Percentiles rank a stretch among this genome's conserved stretches.
phyloP scores from a whole-genome alignment of 257 asterid genomes.

The Mitragyna speciosa region DNA sequence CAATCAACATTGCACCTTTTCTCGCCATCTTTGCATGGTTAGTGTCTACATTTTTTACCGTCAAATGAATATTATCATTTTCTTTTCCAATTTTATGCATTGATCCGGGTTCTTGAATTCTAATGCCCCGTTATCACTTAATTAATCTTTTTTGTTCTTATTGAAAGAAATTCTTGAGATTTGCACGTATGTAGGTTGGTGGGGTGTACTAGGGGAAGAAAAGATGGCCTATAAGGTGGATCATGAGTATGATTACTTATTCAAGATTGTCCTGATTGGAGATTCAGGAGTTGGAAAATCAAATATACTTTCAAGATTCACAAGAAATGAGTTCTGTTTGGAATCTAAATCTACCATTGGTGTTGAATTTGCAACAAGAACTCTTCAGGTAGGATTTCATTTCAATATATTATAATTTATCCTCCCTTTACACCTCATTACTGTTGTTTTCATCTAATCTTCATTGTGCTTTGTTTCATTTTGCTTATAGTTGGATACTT shows the following conservation, averaged over 20 bases:
- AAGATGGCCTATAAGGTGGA: slow-evolving; percentile 48
- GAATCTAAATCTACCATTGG: slow-evolving; percentile 61
- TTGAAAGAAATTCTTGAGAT: neutral
- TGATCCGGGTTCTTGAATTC: slow-evolving; percentile 10
- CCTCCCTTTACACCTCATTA: neutral
- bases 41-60: neutral
- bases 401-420: neutral
- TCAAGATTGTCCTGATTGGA: slow-evolving; percentile 48
- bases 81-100: neutral
- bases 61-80: too few species aligned
- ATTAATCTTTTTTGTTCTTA: neutral
- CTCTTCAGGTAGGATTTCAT: slow-evolving; percentile 42
- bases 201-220: slow-evolving; percentile 15
- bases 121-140: too few species aligned
- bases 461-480: neutral
- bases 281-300: slow-evolving; percentile 56
- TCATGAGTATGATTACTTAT: slow-evolving; percentile 44
- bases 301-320: slow-evolving; percentile 47
- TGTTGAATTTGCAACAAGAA: slow-evolving; percentile 54
- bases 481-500: neutral
- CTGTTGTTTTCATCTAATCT: neutral
- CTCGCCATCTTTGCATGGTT: slow-evolving; percentile 10
- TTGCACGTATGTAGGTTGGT: slow-evolving; percentile 17
- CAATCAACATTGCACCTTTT: neutral
- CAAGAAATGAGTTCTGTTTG: slow-evolving; percentile 45